Conservation (phyloP, 306 rosid species). For the Malus orientalis region DNA sequence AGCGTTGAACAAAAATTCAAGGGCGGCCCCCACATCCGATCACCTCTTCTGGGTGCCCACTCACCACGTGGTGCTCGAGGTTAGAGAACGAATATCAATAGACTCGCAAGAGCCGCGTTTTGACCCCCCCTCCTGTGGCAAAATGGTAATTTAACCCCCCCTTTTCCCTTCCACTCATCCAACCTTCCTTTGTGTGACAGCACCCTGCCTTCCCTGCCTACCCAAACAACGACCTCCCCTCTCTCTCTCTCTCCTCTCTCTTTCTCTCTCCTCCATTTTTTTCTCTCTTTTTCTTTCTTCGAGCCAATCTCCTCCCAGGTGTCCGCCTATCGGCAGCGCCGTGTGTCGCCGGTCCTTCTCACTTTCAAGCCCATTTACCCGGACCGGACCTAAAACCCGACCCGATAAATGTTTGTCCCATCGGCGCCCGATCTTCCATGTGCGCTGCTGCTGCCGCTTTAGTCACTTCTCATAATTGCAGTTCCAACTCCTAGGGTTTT, state of each 20-base stretch:
- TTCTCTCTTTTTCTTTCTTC: neutral
- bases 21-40: slow-evolving; percentile 48
- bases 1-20: slow-evolving; percentile 31
- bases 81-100: slow-evolving; percentile 8
- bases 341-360: neutral
- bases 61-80: slow-evolving; percentile 74
- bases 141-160: neutral
- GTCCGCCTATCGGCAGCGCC: neutral
- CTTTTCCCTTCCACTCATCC: neutral
- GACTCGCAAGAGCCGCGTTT: slow-evolving; percentile 35
- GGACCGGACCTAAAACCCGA: neutral
- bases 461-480: slow-evolving; percentile 23
- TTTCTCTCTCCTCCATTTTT: neutral
- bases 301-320: neutral
- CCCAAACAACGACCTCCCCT: neutral
- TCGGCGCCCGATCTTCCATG: slow-evolving; percentile 36
- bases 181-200: neutral
- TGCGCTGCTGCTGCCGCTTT: slow-evolving; percentile 25
- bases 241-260: neutral
- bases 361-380: neutral
- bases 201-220: neutral
- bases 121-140: neutral
- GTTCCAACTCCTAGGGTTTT: slow-evolving; percentile 45
- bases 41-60: slow-evolving; percentile 37
- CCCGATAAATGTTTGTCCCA: slow-evolving; percentile 30